phyloP scores from a whole-genome alignment of 2,329 filamentous ascomycete species.

The Talaromyces marneffei region DNA sequence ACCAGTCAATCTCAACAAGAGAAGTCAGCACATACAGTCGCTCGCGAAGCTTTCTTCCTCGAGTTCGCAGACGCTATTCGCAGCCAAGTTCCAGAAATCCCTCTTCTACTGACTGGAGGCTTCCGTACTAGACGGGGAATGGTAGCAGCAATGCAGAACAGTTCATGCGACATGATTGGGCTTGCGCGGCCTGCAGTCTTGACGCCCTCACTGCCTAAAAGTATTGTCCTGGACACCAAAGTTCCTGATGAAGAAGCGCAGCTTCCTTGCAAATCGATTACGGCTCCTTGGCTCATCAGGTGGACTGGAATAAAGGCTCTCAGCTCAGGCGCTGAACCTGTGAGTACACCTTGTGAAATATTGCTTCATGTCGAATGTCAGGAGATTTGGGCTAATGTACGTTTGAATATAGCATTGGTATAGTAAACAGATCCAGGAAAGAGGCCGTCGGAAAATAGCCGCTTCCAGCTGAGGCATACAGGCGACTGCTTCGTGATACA shows the following conservation, averaged over 20 bases:
- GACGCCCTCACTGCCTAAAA: conserved; percentile 26
- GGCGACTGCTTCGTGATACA: too few relatives aligned
- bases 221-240: neutral
- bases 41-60: conserved; percentile 63
- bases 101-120: conserved; percentile 58
- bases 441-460: neutral
- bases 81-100: conserved; percentile 38
- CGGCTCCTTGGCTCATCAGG: neutral
- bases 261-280: neutral
- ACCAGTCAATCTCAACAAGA: neutral
- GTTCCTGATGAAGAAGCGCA: conserved; percentile 9
- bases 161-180: conserved; percentile 47
- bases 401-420: conserved; percentile 5
- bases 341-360: conserved; percentile 1
- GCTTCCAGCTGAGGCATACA: neutral
- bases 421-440: conserved; percentile 3
- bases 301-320: neutral
- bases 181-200: conserved; percentile 44
- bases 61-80: conserved; percentile 56
- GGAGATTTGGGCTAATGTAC: neutral
- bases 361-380: too few relatives aligned
- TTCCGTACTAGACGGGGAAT: conserved; percentile 52
- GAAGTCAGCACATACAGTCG: conserved; percentile 38
- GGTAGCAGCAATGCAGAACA: conserved; percentile 42
- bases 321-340: conserved; percentile 11